Conservation (phyloP, 2,329 filamentous ascomycete species). For the Thelonectria blattea region DNA sequence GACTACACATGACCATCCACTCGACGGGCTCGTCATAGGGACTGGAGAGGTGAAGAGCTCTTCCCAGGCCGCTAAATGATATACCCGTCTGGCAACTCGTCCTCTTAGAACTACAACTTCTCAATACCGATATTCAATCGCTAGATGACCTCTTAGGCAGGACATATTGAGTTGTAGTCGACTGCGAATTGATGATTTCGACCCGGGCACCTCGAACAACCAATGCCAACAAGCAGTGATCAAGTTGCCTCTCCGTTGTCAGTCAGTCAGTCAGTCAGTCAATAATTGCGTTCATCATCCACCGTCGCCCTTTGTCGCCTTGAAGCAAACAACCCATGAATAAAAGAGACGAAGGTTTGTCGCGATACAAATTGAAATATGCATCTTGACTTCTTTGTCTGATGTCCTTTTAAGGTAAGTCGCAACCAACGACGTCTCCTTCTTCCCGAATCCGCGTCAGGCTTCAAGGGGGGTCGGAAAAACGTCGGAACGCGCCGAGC, state of each 20-base stretch:
- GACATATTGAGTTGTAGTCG: too few species aligned
- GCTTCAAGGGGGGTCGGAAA: slow-evolving; percentile 39
- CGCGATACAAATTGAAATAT: neutral
- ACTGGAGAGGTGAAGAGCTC: slow-evolving; percentile 62
- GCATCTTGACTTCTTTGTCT: neutral
- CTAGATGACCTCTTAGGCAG: neutral
- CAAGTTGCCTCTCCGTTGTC: too few species aligned
- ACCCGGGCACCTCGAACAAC: too few species aligned
- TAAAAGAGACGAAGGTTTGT: too few species aligned
- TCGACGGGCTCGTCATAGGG: slow-evolving; percentile 79
- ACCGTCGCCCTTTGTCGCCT: too few species aligned
- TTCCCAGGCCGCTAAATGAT: slow-evolving; percentile 48
- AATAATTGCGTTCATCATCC: too few species aligned
- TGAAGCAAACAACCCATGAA: too few species aligned
- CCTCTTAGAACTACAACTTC: neutral
- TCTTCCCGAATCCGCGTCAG: neutral
- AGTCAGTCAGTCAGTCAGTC: too few species aligned
- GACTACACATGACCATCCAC: slow-evolving; percentile 75
- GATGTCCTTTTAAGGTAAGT: slow-evolving; percentile 7
- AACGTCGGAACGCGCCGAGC: slow-evolving; percentile 31
- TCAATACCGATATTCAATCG: neutral
- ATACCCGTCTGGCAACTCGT: neutral
- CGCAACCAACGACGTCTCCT: neutral
- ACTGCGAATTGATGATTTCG: too few species aligned
- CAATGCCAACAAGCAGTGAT: too few species aligned